A percentile compares a stretch with the other conserved stretches of the same genome.
phyloP scores from a whole-genome alignment of 1,139 yeast genomes.

The Pneumocystis oryctolagi region DNA sequence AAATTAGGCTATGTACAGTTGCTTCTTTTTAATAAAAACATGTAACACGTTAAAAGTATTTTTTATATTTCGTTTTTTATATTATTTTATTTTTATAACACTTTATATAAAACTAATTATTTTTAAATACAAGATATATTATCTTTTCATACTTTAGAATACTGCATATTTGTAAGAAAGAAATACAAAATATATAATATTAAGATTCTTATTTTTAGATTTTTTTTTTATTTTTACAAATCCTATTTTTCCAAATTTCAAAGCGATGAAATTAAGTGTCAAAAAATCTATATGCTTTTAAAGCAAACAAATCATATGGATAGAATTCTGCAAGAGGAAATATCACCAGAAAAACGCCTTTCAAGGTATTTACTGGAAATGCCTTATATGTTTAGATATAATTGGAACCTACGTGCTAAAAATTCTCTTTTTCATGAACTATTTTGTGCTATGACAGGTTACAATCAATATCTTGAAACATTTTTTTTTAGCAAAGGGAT shows the following conservation, averaged over 20 bases:
- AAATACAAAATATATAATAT: background rate
- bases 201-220: background rate
- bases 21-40: background rate
- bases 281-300: background rate
- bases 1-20: background rate
- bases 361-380: background rate
- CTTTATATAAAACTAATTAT: background rate
- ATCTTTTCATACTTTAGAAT: background rate
- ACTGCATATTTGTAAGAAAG: background rate
- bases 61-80: background rate
- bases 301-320: background rate
- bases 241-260: background rate
- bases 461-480: conserved; percentile 33
- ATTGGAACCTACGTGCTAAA: conserved; percentile 6
- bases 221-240: background rate
- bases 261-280: background rate
- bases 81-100: background rate
- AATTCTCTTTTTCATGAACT: conserved; percentile 36
- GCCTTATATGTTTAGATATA: background rate
- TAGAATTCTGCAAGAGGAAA: background rate
- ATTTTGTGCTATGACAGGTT: conserved; percentile 36
- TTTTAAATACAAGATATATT: background rate
- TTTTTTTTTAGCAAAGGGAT: conserved; percentile 36
- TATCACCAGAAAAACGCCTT: background rate
- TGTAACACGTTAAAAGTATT: background rate